phyloP scores from a whole-genome alignment of 805 yeast species.

The Candida silvatica region DNA sequence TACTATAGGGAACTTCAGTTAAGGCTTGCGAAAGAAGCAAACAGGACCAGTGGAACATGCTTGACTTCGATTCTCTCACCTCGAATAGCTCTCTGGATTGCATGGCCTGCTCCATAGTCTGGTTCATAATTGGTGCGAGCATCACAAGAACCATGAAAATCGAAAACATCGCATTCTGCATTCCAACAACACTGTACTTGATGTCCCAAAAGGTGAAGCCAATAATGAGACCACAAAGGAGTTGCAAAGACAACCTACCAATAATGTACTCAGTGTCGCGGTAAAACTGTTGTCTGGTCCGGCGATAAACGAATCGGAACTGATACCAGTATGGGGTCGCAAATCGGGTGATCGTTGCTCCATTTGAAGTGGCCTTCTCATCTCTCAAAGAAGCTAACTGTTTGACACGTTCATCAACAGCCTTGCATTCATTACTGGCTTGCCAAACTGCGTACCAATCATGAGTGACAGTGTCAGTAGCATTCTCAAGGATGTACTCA shows the following conservation, averaged over 20 bases:
- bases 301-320: conserved; percentile 24
- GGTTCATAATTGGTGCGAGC: conserved; percentile 54
- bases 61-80: conserved; percentile 62
- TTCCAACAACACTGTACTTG: conserved; percentile 39
- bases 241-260: conserved; percentile 33
- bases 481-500: conserved; percentile 69
- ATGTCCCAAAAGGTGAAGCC: conserved; percentile 60
- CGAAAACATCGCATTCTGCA: conserved; percentile 51
- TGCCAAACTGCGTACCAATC: conserved; percentile 65
- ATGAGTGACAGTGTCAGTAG: conserved; percentile 48
- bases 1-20: conserved; percentile 54
- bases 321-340: conserved; percentile 39
- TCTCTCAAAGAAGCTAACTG: no score
- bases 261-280: conserved; percentile 40
- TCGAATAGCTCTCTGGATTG: conserved; percentile 55
- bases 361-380: conserved; percentile 7
- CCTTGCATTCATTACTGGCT: conserved; percentile 20
- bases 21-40: conserved; percentile 44
- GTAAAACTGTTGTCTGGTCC: conserved; percentile 36
- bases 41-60: conserved; percentile 66
- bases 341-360: no score
- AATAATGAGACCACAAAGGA: conserved; percentile 34
- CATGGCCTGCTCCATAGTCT: conserved; percentile 52
- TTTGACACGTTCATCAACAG: no score
- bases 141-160: conserved; percentile 45